Percentiles rank a stretch among this genome's conserved stretches.
phyloP scores from a whole-genome alignment of 139 green algal genomes.

The Tetradesmus obliquus region DNA sequence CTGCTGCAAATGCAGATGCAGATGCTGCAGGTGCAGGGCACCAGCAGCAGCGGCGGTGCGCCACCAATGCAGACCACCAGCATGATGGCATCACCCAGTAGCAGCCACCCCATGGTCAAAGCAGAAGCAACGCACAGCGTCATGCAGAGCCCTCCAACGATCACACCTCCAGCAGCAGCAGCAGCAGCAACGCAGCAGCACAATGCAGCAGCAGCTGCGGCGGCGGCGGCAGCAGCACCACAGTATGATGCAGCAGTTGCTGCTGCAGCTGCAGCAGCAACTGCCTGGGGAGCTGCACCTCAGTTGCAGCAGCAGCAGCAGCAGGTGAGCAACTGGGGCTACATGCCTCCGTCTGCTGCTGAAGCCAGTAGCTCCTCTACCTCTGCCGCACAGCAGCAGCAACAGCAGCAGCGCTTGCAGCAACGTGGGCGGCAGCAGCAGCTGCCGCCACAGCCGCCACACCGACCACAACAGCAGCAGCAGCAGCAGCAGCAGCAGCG shows the following conservation, averaged over 20 bases:
- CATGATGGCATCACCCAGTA: not conserved
- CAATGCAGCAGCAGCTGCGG: not conserved
- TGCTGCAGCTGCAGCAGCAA: not conserved
- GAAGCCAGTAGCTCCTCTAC: not conserved
- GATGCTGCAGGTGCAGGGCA: constrained; percentile 1
- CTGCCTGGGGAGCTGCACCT: not conserved
- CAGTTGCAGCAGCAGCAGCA: constrained; percentile 6
- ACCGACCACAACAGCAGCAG: not conserved
- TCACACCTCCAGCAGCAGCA: not conserved
- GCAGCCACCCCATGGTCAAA: not conserved
- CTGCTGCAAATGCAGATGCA: not conserved
- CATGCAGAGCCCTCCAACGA: not conserved
- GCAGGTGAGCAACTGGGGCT: not conserved
- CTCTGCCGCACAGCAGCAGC: not conserved
- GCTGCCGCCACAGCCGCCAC: not conserved
- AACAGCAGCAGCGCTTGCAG: constrained; percentile 29
- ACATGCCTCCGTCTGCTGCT: not conserved
- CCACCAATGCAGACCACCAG: not conserved
- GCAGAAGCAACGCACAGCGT: not conserved
- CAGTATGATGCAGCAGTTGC: not conserved
- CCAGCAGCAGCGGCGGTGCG: not conserved
- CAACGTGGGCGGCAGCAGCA: constrained; percentile 21
- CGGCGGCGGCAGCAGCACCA: not conserved
- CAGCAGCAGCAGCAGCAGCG: constrained; percentile 20
- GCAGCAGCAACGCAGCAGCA: not conserved